These are phyloP conservation scores for Leccinum incarnatum DNA, from an alignment of 768 basidiomycete genomes.

Conservation along the genomic window DNA sequence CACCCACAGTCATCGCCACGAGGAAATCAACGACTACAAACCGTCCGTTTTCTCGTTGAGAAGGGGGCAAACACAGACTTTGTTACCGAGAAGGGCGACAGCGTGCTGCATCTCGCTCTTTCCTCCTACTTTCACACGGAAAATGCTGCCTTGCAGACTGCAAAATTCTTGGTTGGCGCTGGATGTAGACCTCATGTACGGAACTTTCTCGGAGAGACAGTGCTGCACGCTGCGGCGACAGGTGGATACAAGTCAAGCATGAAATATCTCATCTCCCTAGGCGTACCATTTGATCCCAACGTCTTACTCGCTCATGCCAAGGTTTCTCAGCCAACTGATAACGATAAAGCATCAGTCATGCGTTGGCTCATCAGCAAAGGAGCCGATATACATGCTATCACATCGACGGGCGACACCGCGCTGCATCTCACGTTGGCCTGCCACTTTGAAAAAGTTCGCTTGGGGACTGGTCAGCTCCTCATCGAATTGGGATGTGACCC, in stretches of 20 bases:
- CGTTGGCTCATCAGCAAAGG: constrained; percentile 1
- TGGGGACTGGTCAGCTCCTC: neutral
- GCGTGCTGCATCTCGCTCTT: neutral
- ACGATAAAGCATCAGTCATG: neutral
- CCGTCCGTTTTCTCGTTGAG: neutral
- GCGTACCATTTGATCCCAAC: neutral
- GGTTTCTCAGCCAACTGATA: neutral
- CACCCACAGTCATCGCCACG: neutral
- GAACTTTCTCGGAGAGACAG: neutral
- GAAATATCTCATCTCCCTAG: constrained; percentile 1
- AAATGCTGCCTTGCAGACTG: neutral
- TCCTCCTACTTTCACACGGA: neutral
- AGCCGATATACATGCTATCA: neutral
- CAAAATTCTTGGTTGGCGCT: neutral
- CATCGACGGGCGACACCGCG: neutral
- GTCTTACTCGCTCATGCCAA: neutral
- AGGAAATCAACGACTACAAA: neutral
- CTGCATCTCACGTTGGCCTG: constrained; percentile 1
- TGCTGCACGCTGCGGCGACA: neutral
- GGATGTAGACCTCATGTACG: neutral
- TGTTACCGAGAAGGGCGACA: neutral
- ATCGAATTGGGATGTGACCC: neutral
- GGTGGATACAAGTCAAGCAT: neutral
- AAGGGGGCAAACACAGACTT: neutral
- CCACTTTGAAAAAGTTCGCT: neutral